Conservation (phyloP, 257 asterid species). For the Gardenia jasminoides region DNA sequence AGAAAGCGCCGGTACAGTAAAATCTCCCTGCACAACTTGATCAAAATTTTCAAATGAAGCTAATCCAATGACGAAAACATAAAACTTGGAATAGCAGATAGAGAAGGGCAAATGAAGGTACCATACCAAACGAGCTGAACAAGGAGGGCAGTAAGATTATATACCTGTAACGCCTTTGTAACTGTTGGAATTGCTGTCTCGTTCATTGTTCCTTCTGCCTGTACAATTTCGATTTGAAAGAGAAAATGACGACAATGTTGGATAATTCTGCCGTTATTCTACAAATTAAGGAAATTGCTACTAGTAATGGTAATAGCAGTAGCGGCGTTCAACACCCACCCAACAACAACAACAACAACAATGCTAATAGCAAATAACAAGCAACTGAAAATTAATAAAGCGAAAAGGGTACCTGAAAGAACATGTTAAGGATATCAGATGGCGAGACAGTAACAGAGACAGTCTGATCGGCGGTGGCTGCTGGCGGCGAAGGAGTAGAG, state of each 20-base stretch:
- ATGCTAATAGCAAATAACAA: too few relatives aligned
- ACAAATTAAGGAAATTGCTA: neutral
- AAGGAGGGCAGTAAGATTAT: neutral
- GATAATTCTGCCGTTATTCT: neutral
- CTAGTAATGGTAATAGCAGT: neutral
- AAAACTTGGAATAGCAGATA: neutral
- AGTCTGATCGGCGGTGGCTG: conserved; percentile 46
- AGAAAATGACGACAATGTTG: neutral
- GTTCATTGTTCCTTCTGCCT: conserved; percentile 83
- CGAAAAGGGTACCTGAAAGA: conserved; percentile 54
- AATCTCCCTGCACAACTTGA: neutral
- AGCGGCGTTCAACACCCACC: too few relatives aligned
- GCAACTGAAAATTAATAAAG: neutral
- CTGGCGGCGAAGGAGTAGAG: conserved; percentile 11
- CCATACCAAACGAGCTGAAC: neutral
- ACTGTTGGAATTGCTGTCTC: conserved; percentile 69
- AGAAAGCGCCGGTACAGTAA: neutral
- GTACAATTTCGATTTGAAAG: conserved; percentile 8
- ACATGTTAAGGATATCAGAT: conserved; percentile 85
- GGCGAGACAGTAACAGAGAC: conserved; percentile 85
- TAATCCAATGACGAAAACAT: neutral
- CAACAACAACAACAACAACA: too few relatives aligned
- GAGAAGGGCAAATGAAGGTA: neutral
- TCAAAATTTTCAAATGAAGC: neutral
- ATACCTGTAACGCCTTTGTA: conserved; percentile 69